Evolutionary conservation across 805 yeast species (phyloP), one percentile per base, ranked within the genome.

Genomic region (Yarrowia phangngaensis): DNA sequence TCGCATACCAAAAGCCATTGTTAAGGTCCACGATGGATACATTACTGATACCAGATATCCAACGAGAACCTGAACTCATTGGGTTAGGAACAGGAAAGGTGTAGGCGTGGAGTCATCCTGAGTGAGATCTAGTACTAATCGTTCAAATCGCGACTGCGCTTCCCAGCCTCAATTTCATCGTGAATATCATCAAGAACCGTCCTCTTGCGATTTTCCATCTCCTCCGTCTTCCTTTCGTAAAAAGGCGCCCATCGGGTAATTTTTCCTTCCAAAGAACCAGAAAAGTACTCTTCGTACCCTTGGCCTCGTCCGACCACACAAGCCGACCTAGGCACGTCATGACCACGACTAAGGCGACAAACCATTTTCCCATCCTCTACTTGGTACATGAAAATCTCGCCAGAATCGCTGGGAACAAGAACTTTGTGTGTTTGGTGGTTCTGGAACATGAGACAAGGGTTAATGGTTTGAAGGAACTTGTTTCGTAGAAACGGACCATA

Each of bases 401-500:
- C 88, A 52, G 71, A 79, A 55, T 84, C 92, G 0, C 87, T 79
- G 0, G 94, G 90, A 26, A 73, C 79, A 4, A 79, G 68, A 8
- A 41, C 48, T 9, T 30, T 29, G 6, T 41, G 48, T 3, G 35
- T 29, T 22, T 30, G 22, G 15, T 20, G 27, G 55, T 82, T 87
- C 8, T 59, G 57, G 0, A 62, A 54, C 46, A 76, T 73, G 15
- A 82, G 59, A 34, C 75, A 64, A 50, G 82, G 71, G 17, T 79
- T 78, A 1, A 79, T 65, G 11, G 75, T 72, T 57, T 80, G 87
- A 6, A 70, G 60, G 34, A 72, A 72, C 55, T 76, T 75, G 63
- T 85, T 84, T 51, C 88, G 72, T 2, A 85, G 76, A 46, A 81
- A 67, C 0, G 94, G 92, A 0, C 95, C 95, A 61, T 81, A 85